These are phyloP conservation scores for Alternaria sp. DNA, from an alignment of 2,329 filamentous ascomycete genomes.

Conservation along the genomic window DNA sequence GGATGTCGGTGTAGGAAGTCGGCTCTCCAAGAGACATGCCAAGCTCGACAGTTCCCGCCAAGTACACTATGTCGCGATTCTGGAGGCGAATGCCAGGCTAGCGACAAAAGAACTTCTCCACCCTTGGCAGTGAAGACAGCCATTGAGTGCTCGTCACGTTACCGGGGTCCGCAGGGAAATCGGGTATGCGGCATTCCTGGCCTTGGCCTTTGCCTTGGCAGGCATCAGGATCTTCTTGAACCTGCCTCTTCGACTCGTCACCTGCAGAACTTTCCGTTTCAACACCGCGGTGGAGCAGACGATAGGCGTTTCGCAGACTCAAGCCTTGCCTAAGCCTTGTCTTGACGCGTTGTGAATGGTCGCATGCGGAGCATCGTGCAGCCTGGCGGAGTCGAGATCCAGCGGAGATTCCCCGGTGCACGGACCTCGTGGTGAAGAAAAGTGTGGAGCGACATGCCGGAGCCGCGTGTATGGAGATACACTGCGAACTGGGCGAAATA, in stretches of 20 bases:
- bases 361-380: background rate
- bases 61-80: background rate
- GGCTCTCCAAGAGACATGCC: background rate
- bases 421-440: conserved; percentile 1
- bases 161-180: background rate
- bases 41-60: background rate
- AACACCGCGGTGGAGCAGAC: background rate
- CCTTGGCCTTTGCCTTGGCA: conserved; percentile 9
- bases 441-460: background rate
- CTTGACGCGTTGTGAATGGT: background rate
- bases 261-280: background rate
- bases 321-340: conserved; percentile 1
- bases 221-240: background rate
- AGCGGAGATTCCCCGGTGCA: background rate
- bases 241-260: conserved; percentile 1
- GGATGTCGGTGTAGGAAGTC: conserved; percentile 1
- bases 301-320: background rate
- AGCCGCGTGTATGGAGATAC: background rate
- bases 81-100: conserved; percentile 3
- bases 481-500: background rate
- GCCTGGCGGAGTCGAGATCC: background rate
- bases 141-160: conserved; percentile 5
- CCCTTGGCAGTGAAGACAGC: conserved; percentile 2
- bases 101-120: background rate
- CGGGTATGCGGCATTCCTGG: conserved; percentile 6